Conservation (phyloP, 371 early-diverging fungal genomes). For the Aphelidium insulamus region DNA sequence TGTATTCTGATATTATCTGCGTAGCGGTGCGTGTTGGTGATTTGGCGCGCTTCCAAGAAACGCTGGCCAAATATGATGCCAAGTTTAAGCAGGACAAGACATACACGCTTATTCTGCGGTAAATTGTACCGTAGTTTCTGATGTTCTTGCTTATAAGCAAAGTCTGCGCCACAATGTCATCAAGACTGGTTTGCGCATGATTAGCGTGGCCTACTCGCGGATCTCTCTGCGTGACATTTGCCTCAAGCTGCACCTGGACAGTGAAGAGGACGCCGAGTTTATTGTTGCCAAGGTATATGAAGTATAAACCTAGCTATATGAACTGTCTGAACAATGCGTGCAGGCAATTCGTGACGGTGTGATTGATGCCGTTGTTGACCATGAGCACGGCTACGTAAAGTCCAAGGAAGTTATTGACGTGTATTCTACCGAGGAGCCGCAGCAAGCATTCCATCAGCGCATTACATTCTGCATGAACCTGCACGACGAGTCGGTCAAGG, state of each 20-base stretch:
- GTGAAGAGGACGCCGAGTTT: slow-evolving; percentile 93
- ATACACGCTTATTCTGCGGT: slow-evolving; percentile 67
- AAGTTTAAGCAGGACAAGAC: slow-evolving; percentile 71
- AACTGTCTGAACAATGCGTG: not conserved
- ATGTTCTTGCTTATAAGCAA: not conserved
- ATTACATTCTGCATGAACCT: slow-evolving; percentile 84
- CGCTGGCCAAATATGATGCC: slow-evolving; percentile 40
- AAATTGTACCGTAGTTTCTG: not conserved
- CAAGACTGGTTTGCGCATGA: slow-evolving; percentile 91
- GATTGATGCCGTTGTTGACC: slow-evolving; percentile 84
- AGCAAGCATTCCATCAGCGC: slow-evolving; percentile 77
- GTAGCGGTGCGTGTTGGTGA: slow-evolving; percentile 85
- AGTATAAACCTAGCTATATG: not conserved
- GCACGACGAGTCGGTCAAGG: slow-evolving; percentile 85
- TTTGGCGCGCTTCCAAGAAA: slow-evolving; percentile 72
- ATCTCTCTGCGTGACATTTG: slow-evolving; percentile 92
- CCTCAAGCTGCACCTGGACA: slow-evolving; percentile 80
- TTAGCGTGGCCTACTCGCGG: slow-evolving; percentile 77
- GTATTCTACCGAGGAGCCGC: slow-evolving; percentile 88
- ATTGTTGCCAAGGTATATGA: slow-evolving; percentile 69
- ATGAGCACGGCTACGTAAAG: slow-evolving; percentile 77
- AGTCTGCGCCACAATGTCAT: slow-evolving; percentile 92
- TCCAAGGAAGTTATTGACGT: slow-evolving; percentile 78
- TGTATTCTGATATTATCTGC: not conserved
- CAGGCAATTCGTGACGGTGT: slow-evolving; percentile 92